phyloP scores from a whole-genome alignment of 305 asterid species.

The Fraxinus albicans region DNA sequence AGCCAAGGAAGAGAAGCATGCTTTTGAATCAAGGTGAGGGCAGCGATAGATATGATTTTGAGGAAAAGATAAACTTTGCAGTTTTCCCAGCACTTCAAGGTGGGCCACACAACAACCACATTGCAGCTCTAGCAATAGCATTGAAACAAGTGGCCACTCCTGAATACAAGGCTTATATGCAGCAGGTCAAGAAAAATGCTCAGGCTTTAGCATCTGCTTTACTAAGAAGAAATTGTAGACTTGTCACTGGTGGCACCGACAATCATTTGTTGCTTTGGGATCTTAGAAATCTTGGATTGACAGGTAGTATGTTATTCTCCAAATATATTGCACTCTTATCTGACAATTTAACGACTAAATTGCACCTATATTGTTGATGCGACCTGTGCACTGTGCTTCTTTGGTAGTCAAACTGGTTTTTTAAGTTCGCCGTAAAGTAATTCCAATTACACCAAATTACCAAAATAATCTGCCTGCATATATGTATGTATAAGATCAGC shows the following conservation, averaged over 20 bases:
- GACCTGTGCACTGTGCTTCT: background rate
- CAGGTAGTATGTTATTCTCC: constrained; percentile 42
- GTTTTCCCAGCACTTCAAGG: constrained; percentile 97
- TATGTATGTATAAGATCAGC: background rate
- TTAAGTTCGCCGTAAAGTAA: background rate
- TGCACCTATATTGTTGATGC: background rate
- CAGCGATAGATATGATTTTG: constrained; percentile 81
- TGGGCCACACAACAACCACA: constrained; percentile 97
- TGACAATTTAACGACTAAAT: background rate
- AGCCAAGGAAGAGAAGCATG: constrained; percentile 67
- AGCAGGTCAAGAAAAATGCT: constrained; percentile 92
- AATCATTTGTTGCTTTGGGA: constrained; percentile 95
- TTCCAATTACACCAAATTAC: background rate
- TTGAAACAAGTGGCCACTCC: constrained; percentile 92
- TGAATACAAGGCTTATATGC: constrained; percentile 81
- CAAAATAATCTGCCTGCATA: background rate
- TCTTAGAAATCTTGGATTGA: constrained; percentile 77
- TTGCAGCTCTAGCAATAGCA: constrained; percentile 95
- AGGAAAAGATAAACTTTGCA: constrained; percentile 91
- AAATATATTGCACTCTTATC: background rate
- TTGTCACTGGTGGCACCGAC: constrained; percentile 96
- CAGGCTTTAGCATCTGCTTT: constrained; percentile 79
- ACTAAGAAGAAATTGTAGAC: constrained; percentile 65
- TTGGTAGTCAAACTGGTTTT: background rate
- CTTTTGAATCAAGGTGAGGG: constrained; percentile 82